These are phyloP conservation scores for Entomophthora muscae DNA, from an alignment of 371 early-diverging fungal species.

Conservation along the genomic window DNA sequence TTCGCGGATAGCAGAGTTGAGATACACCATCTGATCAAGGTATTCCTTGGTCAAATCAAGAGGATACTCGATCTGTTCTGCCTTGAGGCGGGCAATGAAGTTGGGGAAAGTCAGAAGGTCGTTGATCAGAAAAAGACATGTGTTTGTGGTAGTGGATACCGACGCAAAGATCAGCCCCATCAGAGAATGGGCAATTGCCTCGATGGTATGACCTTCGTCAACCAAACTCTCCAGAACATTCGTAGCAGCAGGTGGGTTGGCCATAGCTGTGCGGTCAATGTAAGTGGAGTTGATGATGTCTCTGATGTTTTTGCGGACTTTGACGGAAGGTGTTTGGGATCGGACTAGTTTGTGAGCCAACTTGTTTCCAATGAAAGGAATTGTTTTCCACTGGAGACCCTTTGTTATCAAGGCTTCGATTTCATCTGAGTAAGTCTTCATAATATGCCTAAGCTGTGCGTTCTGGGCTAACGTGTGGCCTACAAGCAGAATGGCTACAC, in stretches of 20 bases:
- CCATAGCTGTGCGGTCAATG: background rate
- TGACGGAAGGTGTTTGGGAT: background rate
- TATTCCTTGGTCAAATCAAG: constrained; percentile 12
- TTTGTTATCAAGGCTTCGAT: background rate
- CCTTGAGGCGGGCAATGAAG: constrained; percentile 13
- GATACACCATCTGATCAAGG: constrained; percentile 15
- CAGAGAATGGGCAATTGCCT: background rate
- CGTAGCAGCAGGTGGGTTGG: background rate
- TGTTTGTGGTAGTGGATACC: constrained; percentile 16
- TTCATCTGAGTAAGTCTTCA: background rate
- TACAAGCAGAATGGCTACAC: background rate
- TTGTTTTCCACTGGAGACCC: background rate
- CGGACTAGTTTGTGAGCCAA: background rate
- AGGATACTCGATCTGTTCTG: constrained; percentile 17
- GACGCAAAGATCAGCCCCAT: constrained; percentile 16
- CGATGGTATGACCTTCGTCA: background rate
- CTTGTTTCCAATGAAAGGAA: background rate
- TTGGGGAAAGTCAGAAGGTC: constrained; percentile 16
- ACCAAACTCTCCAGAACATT: background rate
- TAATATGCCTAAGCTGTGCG: background rate
- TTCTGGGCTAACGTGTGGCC: background rate
- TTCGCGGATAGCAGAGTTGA: constrained; percentile 24
- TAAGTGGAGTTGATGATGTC: background rate
- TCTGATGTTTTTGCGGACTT: background rate
- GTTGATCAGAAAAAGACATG: constrained; percentile 12